Evolutionary conservation across 2,329 filamentous ascomycete genomes (phyloP).

Genomic region (Colletotrichum costaricense): DNA sequence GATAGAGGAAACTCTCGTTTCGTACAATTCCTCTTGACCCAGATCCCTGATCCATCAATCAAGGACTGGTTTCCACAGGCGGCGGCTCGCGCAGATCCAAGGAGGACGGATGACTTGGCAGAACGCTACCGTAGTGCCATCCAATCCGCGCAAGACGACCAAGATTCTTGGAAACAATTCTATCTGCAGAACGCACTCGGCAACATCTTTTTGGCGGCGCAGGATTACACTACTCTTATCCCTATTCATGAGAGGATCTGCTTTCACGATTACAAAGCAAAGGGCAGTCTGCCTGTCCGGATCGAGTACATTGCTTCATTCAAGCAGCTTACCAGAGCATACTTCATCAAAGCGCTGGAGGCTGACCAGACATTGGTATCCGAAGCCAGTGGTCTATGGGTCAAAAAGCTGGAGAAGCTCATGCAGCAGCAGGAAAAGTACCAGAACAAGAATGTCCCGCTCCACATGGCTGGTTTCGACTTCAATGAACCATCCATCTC

Average conservation of each 20-base stretch:
- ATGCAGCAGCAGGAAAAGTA: slow-evolving; percentile 50
- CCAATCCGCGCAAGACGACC: slow-evolving; percentile 45
- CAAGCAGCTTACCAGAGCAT: slow-evolving; percentile 51
- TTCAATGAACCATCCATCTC: slow-evolving; percentile 55
- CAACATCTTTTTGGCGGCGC: slow-evolving; percentile 47
- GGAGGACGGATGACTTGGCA: slow-evolving; percentile 44
- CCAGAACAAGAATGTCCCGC: slow-evolving; percentile 52
- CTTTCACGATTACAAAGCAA: slow-evolving; percentile 50
- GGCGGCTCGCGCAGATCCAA: slow-evolving; percentile 44
- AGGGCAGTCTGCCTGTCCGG: slow-evolving; percentile 52
- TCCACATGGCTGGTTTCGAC: slow-evolving; percentile 53
- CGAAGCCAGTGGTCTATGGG: slow-evolving; percentile 44
- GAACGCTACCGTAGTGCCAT: slow-evolving; percentile 46
- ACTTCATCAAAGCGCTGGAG: slow-evolving; percentile 38
- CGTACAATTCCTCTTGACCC: slow-evolving; percentile 49
- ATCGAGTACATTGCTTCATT: slow-evolving; percentile 53
- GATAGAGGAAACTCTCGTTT: slow-evolving; percentile 42
- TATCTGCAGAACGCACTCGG: slow-evolving; percentile 52
- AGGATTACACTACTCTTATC: slow-evolving; percentile 48
- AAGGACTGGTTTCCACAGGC: slow-evolving; percentile 55
- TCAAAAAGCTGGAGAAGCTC: slow-evolving; percentile 48
- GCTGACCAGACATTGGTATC: slow-evolving; percentile 33
- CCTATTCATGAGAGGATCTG: slow-evolving; percentile 50
- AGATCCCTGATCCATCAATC: slow-evolving; percentile 45
- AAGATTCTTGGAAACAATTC: slow-evolving; percentile 49